Conservation (phyloP, 1,139 yeast species). For the Pneumocystis canis region DNA sequence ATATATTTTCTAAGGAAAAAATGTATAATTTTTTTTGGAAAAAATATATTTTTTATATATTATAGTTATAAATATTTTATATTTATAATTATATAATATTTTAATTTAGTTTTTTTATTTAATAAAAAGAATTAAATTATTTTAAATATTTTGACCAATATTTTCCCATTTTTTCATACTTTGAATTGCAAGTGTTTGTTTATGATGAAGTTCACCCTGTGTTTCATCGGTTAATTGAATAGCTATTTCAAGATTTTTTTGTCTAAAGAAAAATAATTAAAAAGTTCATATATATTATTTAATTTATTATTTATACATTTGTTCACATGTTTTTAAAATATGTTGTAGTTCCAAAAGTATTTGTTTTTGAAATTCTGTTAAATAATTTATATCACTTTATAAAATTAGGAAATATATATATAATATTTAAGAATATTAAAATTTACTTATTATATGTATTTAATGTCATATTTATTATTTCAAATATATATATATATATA, state of each 20-base stretch:
- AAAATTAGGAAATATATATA: neutral
- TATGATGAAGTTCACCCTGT: neutral
- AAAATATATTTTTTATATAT: too few relatives aligned
- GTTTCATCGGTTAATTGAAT: neutral
- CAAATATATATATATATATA: neutral
- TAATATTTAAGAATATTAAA: neutral
- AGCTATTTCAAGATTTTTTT: neutral
- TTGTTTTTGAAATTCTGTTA: neutral
- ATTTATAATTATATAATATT: too few relatives aligned
- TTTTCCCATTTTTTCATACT: constrained; percentile 2
- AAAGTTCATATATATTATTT: neutral
- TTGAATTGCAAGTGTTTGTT: neutral
- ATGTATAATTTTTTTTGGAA: neutral
- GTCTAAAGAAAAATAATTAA: neutral
- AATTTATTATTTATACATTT: neutral
- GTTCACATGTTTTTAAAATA: constrained; percentile 2
- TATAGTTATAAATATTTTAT: too few relatives aligned
- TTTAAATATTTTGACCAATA: neutral
- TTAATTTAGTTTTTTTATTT: too few relatives aligned
- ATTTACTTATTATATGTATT: neutral
- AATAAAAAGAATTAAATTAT: neutral
- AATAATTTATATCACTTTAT: neutral
- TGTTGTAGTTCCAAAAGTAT: constrained; percentile 1
- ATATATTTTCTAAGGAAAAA: neutral
- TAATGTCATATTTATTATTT: neutral